Evolutionary conservation across 2,329 filamentous ascomycete species (phyloP), one percentile per base, ranked within the genome.

Genomic region (Beauveria pseudobassiana): DNA sequence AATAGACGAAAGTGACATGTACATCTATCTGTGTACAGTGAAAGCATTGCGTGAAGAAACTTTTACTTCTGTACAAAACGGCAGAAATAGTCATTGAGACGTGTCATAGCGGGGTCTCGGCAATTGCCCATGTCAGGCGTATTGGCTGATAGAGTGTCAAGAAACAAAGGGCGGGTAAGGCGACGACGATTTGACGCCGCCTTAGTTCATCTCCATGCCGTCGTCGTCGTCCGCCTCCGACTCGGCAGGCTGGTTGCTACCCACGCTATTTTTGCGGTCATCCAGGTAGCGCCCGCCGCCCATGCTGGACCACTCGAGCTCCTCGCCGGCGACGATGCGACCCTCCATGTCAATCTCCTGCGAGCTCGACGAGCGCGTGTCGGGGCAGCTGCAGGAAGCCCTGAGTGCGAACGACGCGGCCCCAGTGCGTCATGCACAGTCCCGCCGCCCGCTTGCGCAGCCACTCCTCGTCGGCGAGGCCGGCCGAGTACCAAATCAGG

Each of bases 381-480:
- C 90, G 87, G 61, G 88, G 91, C 42, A 99, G 80, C 55, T 85
- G 87, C 63, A 92, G 82, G 78, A 98, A 99, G 0, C 90, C 93
- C 40, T 88, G 83, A 0, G 93, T 97, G 20, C 95, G 87, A 24
- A 98, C 95, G 30, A 99, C 86, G 52, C 95, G 87, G 59, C 95
- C 95, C 92, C 95, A 99, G 73, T 98, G 91, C 45, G 88, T 89
- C 74, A 99, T 85, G 71, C 92, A 97, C 75, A 96, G 98, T 52
- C 81, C 82, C 0, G 93, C 93, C 0, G 95, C 91, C 59, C 93
- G 87, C 68, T 90, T 90, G 72, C 92, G 90, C 45, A 99, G 82
- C 92, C 93, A 97, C 59, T 96, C 91, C 75, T 99, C 95, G 67
- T 88, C 90, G 18, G 95, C 93, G 16, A 93, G 86, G 8, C 88